A percentile compares a stretch with the other conserved stretches of the same genome.
phyloP scores from a whole-genome alignment of 1,284 basidiomycete genomes.

The Fistulinella cinereoalba region DNA sequence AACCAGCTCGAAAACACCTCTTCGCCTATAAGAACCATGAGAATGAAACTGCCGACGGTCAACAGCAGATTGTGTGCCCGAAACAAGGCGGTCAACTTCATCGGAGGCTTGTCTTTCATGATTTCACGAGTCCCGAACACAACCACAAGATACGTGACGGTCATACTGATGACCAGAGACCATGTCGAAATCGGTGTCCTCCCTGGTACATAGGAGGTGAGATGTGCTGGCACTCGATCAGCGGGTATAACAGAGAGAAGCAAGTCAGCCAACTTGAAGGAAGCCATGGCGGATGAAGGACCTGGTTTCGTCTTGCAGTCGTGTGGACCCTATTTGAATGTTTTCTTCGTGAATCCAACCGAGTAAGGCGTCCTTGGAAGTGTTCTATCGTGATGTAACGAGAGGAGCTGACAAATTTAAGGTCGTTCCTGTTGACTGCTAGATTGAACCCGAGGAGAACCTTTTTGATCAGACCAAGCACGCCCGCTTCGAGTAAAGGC shows the following conservation, averaged over 20 bases:
- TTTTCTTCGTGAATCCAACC: too few species aligned
- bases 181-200: conserved; percentile 78
- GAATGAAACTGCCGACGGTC: conserved; percentile 73
- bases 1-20: conserved; percentile 77
- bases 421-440: too few species aligned
- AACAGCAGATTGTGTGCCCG: conserved; percentile 89
- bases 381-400: too few species aligned
- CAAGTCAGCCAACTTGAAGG: conserved; percentile 58
- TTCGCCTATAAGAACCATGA: conserved; percentile 84
- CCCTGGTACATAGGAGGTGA: conserved; percentile 66
- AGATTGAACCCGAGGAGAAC: too few species aligned
- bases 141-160: conserved; percentile 78
- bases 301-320: too few species aligned
- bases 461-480: too few species aligned
- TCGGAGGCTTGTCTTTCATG: conserved; percentile 75
- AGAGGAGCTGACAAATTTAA: too few species aligned
- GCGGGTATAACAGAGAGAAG: conserved; percentile 51
- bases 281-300: too few species aligned
- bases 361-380: too few species aligned
- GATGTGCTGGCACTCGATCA: conserved; percentile 53
- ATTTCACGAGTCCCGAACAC: conserved; percentile 83
- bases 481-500: too few species aligned
- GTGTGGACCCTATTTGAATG: too few species aligned
- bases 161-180: conserved; percentile 63
- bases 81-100: conserved; percentile 82